A percentile compares a stretch with the other conserved stretches of the same genome.
These are phyloP conservation scores for Debaryomyces sp. DNA, from an alignment of 1,139 yeast genomes.

Conservation along the genomic window DNA sequence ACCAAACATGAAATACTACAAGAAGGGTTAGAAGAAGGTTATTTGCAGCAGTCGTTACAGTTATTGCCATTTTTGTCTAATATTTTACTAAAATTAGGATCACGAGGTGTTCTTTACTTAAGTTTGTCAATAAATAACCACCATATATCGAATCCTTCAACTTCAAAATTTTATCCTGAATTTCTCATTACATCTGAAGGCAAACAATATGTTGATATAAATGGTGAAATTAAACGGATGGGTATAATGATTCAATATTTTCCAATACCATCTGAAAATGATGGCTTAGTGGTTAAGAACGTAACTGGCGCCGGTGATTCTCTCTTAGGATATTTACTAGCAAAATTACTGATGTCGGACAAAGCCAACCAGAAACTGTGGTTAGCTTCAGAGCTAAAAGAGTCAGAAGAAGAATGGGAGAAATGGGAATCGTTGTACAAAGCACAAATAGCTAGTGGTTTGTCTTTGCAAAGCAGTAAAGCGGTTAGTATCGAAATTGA, in stretches of 20 bases:
- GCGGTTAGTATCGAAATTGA: constrained; percentile 27
- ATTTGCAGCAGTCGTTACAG: constrained; percentile 69
- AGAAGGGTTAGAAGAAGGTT: constrained; percentile 45
- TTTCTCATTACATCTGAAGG: no score
- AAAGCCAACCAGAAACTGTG: no score
- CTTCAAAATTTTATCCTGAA: constrained; percentile 33
- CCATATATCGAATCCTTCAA: no score
- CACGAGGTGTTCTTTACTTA: constrained; percentile 60
- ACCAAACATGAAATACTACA: constrained; percentile 24
- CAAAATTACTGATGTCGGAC: no score
- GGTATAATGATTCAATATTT: constrained; percentile 70
- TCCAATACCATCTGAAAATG: constrained; percentile 46
- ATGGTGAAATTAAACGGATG: constrained; percentile 25
- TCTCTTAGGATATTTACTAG: constrained; percentile 53
- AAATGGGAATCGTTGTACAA: constrained; percentile 40
- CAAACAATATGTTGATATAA: no score
- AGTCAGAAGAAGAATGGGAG: constrained; percentile 33
- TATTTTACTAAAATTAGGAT: constrained; percentile 67
- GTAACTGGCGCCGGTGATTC: constrained; percentile 82
- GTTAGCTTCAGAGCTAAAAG: constrained; percentile 24
- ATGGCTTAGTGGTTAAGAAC: constrained; percentile 37
- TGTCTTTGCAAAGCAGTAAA: constrained; percentile 37
- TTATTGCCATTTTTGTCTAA: constrained; percentile 74
- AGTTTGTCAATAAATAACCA: constrained; percentile 31
- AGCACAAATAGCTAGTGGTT: constrained; percentile 61